Evolutionary conservation across 257 asterid genomes (phyloP).

Genomic region (Nemophila menziesii): DNA sequence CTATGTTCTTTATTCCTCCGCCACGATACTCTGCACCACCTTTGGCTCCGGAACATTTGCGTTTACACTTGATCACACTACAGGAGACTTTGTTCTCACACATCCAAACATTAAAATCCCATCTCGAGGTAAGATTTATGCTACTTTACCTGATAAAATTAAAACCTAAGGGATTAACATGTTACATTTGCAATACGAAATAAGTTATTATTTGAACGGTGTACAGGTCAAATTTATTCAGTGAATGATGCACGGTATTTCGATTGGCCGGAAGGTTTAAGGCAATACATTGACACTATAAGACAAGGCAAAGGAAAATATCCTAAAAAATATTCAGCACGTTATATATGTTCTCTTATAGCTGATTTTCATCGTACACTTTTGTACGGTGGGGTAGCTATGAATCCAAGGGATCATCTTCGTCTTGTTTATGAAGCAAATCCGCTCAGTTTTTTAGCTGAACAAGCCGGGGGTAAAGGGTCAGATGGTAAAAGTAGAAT

Average conservation of each 20-base stretch:
- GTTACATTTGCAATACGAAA: neutral
- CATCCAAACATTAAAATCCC: slow-evolving; percentile 66
- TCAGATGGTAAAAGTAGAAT: slow-evolving; percentile 69
- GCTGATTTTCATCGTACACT: slow-evolving; percentile 96
- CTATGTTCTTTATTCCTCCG: slow-evolving; percentile 86
- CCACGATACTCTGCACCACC: slow-evolving; percentile 67
- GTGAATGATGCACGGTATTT: slow-evolving; percentile 94
- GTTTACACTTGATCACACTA: slow-evolving; percentile 67
- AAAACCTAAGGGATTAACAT: neutral
- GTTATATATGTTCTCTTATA: slow-evolving; percentile 89
- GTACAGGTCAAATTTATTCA: slow-evolving; percentile 88
- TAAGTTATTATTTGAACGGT: too few species aligned
- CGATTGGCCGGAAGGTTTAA: slow-evolving; percentile 91
- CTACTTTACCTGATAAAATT: neutral
- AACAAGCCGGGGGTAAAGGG: slow-evolving; percentile 89
- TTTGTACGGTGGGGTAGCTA: slow-evolving; percentile 77
- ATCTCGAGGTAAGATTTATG: slow-evolving; percentile 51
- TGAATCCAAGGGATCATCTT: slow-evolving; percentile 94
- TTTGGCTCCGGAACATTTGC: slow-evolving; percentile 83
- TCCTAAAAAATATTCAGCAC: slow-evolving; percentile 90
- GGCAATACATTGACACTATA: slow-evolving; percentile 62
- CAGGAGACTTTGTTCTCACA: slow-evolving; percentile 78
- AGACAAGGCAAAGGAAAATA: slow-evolving; percentile 80
- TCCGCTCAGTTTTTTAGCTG: slow-evolving; percentile 77
- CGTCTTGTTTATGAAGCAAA: slow-evolving; percentile 96